phyloP scores from a whole-genome alignment of 768 basidiomycete species.

The Pulveroboletus ravenelii region DNA sequence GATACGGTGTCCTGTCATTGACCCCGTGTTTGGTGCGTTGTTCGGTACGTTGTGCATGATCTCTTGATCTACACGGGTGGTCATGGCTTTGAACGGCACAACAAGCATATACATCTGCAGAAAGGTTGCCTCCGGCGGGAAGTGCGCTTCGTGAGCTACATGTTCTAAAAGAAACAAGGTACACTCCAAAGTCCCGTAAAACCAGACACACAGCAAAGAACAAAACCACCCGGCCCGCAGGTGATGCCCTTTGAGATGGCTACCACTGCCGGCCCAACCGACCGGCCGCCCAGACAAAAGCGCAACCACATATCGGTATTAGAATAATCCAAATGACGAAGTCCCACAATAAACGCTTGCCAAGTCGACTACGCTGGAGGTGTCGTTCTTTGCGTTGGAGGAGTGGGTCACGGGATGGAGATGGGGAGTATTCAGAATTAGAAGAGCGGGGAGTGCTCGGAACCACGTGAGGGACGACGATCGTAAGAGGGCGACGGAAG shows the following conservation, averaged over 20 bases:
- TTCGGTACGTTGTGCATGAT: conserved; percentile 55
- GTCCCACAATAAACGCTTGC: conserved; percentile 77
- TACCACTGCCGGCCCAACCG: conserved; percentile 52
- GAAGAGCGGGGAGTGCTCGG: conserved; percentile 18
- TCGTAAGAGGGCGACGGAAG: conserved; percentile 78
- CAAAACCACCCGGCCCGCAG: conserved; percentile 8
- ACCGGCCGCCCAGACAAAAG: conserved; percentile 55
- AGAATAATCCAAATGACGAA: conserved; percentile 75
- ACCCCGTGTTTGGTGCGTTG: conserved; percentile 49
- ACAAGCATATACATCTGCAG: not conserved
- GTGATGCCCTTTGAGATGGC: not conserved
- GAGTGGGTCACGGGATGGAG: conserved; percentile 56
- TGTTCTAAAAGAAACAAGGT: not conserved
- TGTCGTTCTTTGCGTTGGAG: conserved; percentile 82
- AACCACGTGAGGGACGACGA: conserved; percentile 60
- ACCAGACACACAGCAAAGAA: not conserved
- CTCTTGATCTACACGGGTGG: conserved; percentile 46
- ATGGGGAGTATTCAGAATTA: conserved; percentile 18
- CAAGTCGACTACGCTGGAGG: conserved; percentile 69
- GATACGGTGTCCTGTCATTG: conserved; percentile 61
- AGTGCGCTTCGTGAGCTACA: conserved; percentile 1
- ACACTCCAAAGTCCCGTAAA: conserved; percentile 5
- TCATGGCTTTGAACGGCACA: conserved; percentile 29
- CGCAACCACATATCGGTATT: conserved; percentile 53
- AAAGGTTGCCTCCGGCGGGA: not conserved